phyloP scores from a whole-genome alignment of 148 eudicot genomes.

The Agrostemma githago region DNA sequence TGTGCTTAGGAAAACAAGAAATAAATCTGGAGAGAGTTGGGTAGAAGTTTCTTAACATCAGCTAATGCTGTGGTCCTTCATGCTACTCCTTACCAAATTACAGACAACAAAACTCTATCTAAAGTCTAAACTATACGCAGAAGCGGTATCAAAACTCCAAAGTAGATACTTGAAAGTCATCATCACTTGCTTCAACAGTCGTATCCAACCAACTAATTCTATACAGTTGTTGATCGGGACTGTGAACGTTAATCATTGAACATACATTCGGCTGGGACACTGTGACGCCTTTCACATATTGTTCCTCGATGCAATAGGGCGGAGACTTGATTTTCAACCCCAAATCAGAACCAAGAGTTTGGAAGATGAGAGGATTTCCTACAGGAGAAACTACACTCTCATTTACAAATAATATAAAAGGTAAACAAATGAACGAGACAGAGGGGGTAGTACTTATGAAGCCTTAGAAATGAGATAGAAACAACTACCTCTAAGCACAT shows the following conservation, averaged over 20 bases:
- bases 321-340: constrained; percentile 28
- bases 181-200: constrained; percentile 7
- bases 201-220: constrained; percentile 20
- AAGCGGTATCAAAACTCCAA: not conserved
- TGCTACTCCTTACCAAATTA: not conserved
- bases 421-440: too few species aligned
- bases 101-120: not conserved
- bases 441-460: not conserved
- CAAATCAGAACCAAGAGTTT: constrained; percentile 21
- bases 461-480: constrained; percentile 24
- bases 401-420: not conserved
- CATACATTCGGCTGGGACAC: not conserved
- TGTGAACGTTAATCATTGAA: constrained; percentile 15
- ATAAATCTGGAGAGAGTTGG: not conserved
- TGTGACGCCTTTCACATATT: not conserved
- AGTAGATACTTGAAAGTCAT: constrained; percentile 10
- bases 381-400: constrained; percentile 17
- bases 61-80: not conserved
- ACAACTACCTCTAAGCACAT: constrained; percentile 13
- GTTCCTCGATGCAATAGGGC: constrained; percentile 4
- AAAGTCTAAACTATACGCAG: not conserved
- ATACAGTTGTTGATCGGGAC: constrained; percentile 8
- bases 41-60: not conserved
- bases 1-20: not conserved
- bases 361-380: constrained; percentile 25